Evolutionary conservation across 129 eudicot genomes (phyloP), one percentile per base, ranked within the genome.

Genomic region (Dittrichia graveolens): DNA sequence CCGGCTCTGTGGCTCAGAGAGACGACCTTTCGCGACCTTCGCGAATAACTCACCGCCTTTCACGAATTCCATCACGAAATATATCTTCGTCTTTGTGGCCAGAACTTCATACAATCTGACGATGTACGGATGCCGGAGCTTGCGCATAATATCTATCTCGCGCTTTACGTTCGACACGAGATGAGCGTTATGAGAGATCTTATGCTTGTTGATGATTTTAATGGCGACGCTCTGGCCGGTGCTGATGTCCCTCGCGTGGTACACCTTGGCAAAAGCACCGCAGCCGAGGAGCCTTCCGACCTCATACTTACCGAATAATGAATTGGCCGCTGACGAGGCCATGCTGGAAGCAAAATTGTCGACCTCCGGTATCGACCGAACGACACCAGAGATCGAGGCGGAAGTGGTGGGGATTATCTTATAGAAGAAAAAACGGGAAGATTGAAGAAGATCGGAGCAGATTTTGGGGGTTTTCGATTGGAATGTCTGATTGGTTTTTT

Each of bases 221-320:
- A 92, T 73, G 0, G 98, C 98, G 24, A 92, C 98, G 79, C 94
- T 85, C 10, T 78, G 86, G 37, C 96, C 94, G 35, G 83, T 78
- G 16, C 59, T 38, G 59, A 82, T 50, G 41, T 89, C 83, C 2
- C 95, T 60, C 4, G 89, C 98, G 52, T 89, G 89, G 75, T 84
- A 89, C 4, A 92, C 98, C 44, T 89, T 92, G 8, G 98, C 96
- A 44, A 86, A 92, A 6, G 94, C 90, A 9, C 98, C 96, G 55
- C 90, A 83, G 63, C 93, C 96, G 14, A 92, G 86, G 18, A 92
- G 91, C 16, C 74, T 83, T 3, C 92, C 90, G 55, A 92, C 14
- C 58, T 92, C 92, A 39, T 92, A 92, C 53, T 92, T 92, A 4
- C 89, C 88, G 70, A 85, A 83, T 14, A 92, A 60, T 52, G 83